Base-by-base conservation (phyloP, 2,329 filamentous ascomycete species). In the Aspergillus texensis region DNA sequence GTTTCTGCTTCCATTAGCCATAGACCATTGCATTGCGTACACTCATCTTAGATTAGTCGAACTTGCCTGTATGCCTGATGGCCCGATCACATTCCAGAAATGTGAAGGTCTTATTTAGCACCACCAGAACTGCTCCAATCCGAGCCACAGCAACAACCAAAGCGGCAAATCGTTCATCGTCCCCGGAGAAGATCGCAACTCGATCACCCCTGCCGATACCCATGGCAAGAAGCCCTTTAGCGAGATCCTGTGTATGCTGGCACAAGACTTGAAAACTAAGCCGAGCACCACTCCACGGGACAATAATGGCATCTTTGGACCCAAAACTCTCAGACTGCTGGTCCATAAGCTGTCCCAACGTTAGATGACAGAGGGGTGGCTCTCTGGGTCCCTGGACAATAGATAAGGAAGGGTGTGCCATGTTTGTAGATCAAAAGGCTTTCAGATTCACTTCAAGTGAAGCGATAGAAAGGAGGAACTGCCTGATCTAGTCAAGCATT, bases 21-120 rank as follows among this genome's bases (percentile, higher is more conserved):
- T n/a, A 14, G 26, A 32, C 19, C 48, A 10, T 8, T 4, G 21
- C 11, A n/a, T 26, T 11, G 3, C 8, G 5, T 6, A 36, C 19
- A 36, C 6, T 10, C 12, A 21, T 19, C 11, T 24, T n/a, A 21
- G 19, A 55, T 39, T 3, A 39, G n/a, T 2, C 11, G 32, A 24
- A 8, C n/a, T 26, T 55, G 39, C 52, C 52, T 21, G 32, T 55
- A 55, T 55, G 52, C 16, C 52, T 39, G 32, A 55, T n/a, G 21
- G 52, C 52, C n/a, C 32, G 52, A 39, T 55, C 52, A 39, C 52
- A 55, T 14, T 55, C 32, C 32, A 55, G 16, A 9, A 26, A 14
- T 14, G 89, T 92, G 73, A 92, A 92, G 0, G 89, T 92, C 77
- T 91, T 91, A 78, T 92, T 92, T 55, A 91, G 90, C 55, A 91